Base-by-base conservation (phyloP, 352 stramenopile species). In the Pythium diclinum region DNA sequence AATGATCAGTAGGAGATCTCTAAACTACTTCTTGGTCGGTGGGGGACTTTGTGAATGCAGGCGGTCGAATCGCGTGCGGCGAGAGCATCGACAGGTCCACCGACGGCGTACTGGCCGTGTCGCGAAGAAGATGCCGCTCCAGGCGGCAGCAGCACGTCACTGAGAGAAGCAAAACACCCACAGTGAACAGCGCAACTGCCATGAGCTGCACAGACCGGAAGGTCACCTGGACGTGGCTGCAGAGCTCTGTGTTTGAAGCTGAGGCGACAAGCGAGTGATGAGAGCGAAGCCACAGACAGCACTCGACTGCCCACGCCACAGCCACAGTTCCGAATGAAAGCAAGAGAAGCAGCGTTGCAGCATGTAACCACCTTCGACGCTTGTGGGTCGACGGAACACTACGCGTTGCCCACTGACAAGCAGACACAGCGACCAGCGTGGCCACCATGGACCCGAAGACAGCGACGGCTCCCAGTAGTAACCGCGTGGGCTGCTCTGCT, bases 71-170 rank as follows among this genome's bases (percentile, higher is more conserved):
- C 19, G 65, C 65, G 44, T 72, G 58, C 13, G 74, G 76, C 1
- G 77, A 85, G 0, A 88, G 70, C 63, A 69, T 66, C 11, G 67
- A 52, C 21, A 67, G 6, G 25, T 88, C 77, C 25, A 87, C 61
- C 3, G 65, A 51, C 4, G 72, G 67, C 9, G n/a, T 66, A 5
- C 61, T 56, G n/a, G 64, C 63, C 6, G 67, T 63, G 40, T 47
- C 40, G 1, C 67, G 61, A 17, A 87, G 54, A 42, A 89, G 71
- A 17, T 87, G 78, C 57, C 77, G 69, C 56, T 89, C 80, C 16
- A 85, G 56, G 9, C 80, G 78, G 54, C 80, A 89, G 65, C 80
- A 89, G 30, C 75, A 65, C 28, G 78, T 87, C 9, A 73, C 70
- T 2, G 72, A 61, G 6, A 89, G 47, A 10, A 89, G 44, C 32